Evolutionary conservation across 495 filamentous ascomycete genomes (phyloP).

Genomic region (Alectoria sarmentosa): DNA sequence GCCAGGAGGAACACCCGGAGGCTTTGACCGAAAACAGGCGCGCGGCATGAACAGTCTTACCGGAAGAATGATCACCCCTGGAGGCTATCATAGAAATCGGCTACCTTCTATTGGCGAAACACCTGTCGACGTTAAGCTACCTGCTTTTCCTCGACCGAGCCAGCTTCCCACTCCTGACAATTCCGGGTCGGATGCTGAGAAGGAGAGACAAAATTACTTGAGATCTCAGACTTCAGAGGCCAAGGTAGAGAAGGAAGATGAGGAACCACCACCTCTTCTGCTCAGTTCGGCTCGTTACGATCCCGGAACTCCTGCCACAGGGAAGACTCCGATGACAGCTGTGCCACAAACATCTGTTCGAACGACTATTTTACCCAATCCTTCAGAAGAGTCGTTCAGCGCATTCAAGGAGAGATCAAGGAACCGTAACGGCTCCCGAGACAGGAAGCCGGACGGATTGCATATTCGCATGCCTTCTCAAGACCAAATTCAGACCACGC

Average conservation of each 20-base stretch:
- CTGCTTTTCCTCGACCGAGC: slow-evolving; percentile 36
- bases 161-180: slow-evolving; percentile 39
- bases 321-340: slow-evolving; percentile 45
- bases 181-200: slow-evolving; percentile 45
- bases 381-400: slow-evolving; percentile 47
- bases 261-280: slow-evolving; percentile 31
- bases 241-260: slow-evolving; percentile 22
- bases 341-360: slow-evolving; percentile 40
- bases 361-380: slow-evolving; percentile 52
- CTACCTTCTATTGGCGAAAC: slow-evolving; percentile 84
- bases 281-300: slow-evolving; percentile 48
- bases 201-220: slow-evolving; percentile 25
- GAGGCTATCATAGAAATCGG: slow-evolving; percentile 57
- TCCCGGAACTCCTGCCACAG: slow-evolving; percentile 35
- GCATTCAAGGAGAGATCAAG: slow-evolving; percentile 51
- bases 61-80: slow-evolving; percentile 64
- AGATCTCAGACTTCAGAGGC: slow-evolving; percentile 32
- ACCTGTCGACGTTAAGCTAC: slow-evolving; percentile 49
- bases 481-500: slow-evolving; percentile 32
- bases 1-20: slow-evolving; percentile 59
- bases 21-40: slow-evolving; percentile 42
- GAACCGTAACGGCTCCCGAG: slow-evolving; percentile 63
- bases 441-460: slow-evolving; percentile 75
- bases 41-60: slow-evolving; percentile 46
- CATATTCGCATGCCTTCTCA: slow-evolving; percentile 62